Evolutionary conservation across 2,329 filamentous ascomycete species (phyloP), one percentile per base, ranked within the genome.

Genomic region (Neonectria faginata): DNA sequence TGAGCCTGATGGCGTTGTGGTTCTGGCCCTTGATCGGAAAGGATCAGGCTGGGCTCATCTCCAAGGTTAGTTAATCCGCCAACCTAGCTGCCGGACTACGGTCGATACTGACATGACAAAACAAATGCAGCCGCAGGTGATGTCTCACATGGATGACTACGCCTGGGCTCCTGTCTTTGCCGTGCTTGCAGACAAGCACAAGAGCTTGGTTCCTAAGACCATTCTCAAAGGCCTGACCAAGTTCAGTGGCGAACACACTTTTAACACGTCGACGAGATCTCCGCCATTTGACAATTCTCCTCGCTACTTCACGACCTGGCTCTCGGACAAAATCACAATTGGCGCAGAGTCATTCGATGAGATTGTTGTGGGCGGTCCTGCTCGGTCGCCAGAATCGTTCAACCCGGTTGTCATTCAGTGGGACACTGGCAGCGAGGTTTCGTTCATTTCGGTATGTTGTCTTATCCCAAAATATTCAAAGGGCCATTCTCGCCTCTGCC

Each of bases 351-450:
- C 86, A 0, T 88, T 87, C 67, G 80, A 84, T 12, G 83, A 89
- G 73, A 84, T 80, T 45, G 81, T 83, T 2, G 74, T 89, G 6
- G 88, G 88, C 10, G 88, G 88, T 0, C 83, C 85, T 5, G 79
- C 82, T 1, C 80, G 80, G 55, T 85, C 84, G 47, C 81, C 82
- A 5, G 79, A 74, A 7, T 82, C 84, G 0, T 90, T 88, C 74
- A 89, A 85, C 62, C 88, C 88, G 0, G 85, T 85, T 0, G 84
- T 90, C 6, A 81, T 87, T 0, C 88, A 90, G 69, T 90, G 88
- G 88, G 73, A 79, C 16, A 80, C 79, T 5, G 80, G 78, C 5
- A 69, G 71, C 20, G 79, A 80, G 53, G 74, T 77, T 8, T 69
- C 70, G 0, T 77, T 71, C 10, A 68, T 76, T 12, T 73, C 71